Percentiles rank a stretch among this genome's conserved stretches.
These are phyloP conservation scores for Trametes coccinea DNA, from an alignment of 768 basidiomycete genomes.

Conservation along the genomic window DNA sequence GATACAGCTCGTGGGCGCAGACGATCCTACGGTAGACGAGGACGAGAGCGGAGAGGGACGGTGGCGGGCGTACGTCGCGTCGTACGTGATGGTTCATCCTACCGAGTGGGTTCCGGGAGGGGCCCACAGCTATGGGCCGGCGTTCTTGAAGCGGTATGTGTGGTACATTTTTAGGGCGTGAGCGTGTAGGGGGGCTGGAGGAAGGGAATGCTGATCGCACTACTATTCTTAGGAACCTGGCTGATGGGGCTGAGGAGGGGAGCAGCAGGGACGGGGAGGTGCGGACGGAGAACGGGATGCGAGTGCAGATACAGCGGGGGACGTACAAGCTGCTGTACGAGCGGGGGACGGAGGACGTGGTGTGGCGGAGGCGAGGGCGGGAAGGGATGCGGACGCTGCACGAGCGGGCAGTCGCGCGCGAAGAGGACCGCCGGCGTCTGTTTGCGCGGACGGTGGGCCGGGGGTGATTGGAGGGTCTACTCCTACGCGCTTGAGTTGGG, in stretches of 20 bases:
- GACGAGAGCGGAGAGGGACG: conserved; percentile 51
- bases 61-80: conserved; percentile 76
- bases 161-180: conserved; percentile 10
- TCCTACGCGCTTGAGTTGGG: no score
- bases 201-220: conserved; percentile 26
- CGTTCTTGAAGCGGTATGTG: conserved; percentile 63
- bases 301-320: conserved; percentile 56
- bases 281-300: conserved; percentile 42
- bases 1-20: conserved; percentile 58
- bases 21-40: conserved; percentile 66
- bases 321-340: conserved; percentile 74
- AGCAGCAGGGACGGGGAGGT: conserved; percentile 21
- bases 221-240: conserved; percentile 55
- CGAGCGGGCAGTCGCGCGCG: conserved; percentile 44
- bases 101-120: conserved; percentile 67
- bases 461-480: conserved; percentile 7
- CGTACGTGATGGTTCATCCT: conserved; percentile 67
- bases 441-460: conserved; percentile 31
- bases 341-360: conserved; percentile 58
- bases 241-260: conserved; percentile 34
- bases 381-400: conserved; percentile 37
- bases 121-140: conserved; percentile 36
- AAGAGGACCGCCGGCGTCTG: conserved; percentile 59
- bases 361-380: conserved; percentile 42
- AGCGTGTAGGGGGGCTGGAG: conserved; percentile 15